A percentile compares a stretch with the other conserved stretches of the same genome.
Conservation (phyloP, 2,329 filamentous ascomycete genomes). For the Diaporthe eres region DNA sequence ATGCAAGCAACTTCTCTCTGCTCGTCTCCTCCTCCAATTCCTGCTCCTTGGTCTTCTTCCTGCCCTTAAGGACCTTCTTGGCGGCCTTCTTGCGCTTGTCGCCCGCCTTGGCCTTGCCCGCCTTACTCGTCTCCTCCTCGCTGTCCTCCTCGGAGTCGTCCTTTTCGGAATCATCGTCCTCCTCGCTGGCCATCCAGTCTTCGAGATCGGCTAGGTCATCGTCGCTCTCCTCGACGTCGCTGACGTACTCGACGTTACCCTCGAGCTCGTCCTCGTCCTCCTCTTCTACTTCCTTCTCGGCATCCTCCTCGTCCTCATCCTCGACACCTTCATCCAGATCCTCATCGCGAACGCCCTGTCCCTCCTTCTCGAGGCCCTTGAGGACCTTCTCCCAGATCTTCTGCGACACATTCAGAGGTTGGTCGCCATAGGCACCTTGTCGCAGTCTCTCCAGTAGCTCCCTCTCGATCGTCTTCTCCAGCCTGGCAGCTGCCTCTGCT, state of each 20-base stretch:
- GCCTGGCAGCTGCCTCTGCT: conserved; percentile 87
- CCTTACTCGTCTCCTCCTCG: conserved; percentile 50
- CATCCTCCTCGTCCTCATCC: conserved; percentile 78
- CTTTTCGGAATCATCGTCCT: conserved; percentile 72
- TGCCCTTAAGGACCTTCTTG: conserved; percentile 62
- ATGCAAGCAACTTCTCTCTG: conserved; percentile 56
- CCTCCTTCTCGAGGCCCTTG: conserved; percentile 87
- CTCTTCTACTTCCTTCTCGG: conserved; percentile 75
- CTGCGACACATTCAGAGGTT: conserved; percentile 95
- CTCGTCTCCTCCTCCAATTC: conserved; percentile 77
- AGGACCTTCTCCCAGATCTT: conserved; percentile 98
- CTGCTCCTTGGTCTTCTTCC: conserved; percentile 80
- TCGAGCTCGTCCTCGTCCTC: conserved; percentile 81
- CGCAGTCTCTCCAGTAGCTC: conserved; percentile 92
- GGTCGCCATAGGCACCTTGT: conserved; percentile 94
- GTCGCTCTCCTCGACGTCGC: conserved; percentile 88
- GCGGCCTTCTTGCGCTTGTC: conserved; percentile 68
- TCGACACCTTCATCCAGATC: conserved; percentile 91
- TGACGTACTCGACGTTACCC: conserved; percentile 91
- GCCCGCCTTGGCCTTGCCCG: conserved; percentile 70
- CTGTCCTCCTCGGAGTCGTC: conserved; percentile 64
- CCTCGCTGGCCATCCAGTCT: conserved; percentile 91
- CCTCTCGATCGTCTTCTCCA: conserved; percentile 95
- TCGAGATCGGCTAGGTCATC: conserved; percentile 86
- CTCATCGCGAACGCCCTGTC: conserved; percentile 85